These are phyloP conservation scores for Cryptosporidium sp. DNA, from an alignment of 169 alveolate genomes.

Conservation along the genomic window DNA sequence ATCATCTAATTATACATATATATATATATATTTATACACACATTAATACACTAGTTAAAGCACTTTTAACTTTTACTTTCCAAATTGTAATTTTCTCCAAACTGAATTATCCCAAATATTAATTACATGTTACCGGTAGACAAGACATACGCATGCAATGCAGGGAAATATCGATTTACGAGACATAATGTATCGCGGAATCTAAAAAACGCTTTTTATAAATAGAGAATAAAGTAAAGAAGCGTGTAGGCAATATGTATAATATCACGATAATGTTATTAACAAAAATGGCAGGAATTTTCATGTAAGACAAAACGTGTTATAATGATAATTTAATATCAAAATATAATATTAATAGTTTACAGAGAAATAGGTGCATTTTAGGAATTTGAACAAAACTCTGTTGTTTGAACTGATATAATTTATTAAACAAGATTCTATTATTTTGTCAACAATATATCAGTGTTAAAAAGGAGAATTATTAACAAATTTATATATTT, in stretches of 20 bases:
- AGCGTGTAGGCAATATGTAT: neutral
- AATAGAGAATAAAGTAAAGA: neutral
- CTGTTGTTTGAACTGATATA: neutral
- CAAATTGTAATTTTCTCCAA: neutral
- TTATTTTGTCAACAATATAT: neutral
- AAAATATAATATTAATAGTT: conserved; percentile 10
- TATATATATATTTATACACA: neutral
- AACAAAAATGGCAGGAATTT: conserved; percentile 7
- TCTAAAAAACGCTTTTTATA: conserved; percentile 2
- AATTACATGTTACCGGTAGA: conserved; percentile 12
- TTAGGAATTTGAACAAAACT: neutral
- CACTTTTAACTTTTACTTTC: no score
- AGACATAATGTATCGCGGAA: conserved; percentile 19
- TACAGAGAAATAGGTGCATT: neutral
- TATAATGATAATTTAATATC: neutral
- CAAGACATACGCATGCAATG: conserved; percentile 13
- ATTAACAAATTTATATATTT: neutral
- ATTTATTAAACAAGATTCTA: neutral
- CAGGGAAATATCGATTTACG: conserved; percentile 1
- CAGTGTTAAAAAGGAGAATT: neutral
- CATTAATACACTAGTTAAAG: neutral
- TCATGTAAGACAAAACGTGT: conserved; percentile 77
- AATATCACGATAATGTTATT: neutral
- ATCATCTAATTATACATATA: neutral
- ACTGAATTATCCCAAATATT: neutral